Evolutionary conservation across 129 eudicot genomes (phyloP).

Genomic region (Arctium lappa): DNA sequence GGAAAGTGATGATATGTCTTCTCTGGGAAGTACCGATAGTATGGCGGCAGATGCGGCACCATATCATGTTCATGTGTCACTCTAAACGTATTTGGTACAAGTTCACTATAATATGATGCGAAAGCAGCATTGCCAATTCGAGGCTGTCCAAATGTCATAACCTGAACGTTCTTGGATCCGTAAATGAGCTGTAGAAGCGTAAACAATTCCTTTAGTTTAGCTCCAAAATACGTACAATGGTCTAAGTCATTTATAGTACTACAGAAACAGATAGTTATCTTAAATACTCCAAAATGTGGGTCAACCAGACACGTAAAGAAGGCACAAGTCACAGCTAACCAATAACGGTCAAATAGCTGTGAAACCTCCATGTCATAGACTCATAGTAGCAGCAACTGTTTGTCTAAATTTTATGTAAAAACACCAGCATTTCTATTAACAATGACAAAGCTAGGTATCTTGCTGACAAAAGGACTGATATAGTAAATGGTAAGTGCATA

Average conservation of each 20-base stretch:
- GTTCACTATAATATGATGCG: slow-evolving; percentile 62
- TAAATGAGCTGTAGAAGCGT: slow-evolving; percentile 52
- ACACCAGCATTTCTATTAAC: background rate
- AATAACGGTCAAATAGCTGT: too few species aligned
- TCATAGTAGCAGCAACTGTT: background rate
- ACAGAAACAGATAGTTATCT: background rate
- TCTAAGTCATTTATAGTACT: background rate
- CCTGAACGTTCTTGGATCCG: slow-evolving; percentile 60
- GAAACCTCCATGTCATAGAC: too few species aligned
- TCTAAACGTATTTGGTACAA: slow-evolving; percentile 81
- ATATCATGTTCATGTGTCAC: slow-evolving; percentile 85
- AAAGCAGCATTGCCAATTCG: slow-evolving; percentile 93
- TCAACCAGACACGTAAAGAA: background rate
- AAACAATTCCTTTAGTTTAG: slow-evolving; percentile 8
- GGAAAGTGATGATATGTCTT: slow-evolving; percentile 94
- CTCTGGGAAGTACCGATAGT: slow-evolving; percentile 65
- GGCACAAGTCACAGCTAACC: background rate
- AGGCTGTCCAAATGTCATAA: slow-evolving; percentile 95
- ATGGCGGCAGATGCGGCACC: slow-evolving; percentile 97
- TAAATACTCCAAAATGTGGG: background rate
- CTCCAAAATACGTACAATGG: background rate
- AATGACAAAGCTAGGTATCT: background rate
- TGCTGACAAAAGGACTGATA: background rate
- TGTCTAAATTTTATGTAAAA: background rate
- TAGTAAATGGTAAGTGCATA: background rate